Evolutionary conservation across 495 filamentous ascomycete genomes (phyloP).

Genomic region (Neurospora sp.): DNA sequence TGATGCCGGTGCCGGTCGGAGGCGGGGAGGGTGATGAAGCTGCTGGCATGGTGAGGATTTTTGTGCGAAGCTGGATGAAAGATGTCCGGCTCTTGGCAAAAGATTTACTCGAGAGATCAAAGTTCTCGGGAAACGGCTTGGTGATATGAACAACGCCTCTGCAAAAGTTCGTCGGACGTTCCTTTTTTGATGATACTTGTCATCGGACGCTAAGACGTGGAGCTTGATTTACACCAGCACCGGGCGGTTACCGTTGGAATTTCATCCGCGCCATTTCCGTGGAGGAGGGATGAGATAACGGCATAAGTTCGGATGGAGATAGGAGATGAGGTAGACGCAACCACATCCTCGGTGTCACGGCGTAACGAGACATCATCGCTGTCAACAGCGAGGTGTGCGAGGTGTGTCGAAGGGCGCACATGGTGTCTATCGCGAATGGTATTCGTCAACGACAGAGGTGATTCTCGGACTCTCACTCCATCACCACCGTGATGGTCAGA

Average conservation of each 20-base stretch:
- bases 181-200: neutral
- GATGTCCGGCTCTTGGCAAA: neutral
- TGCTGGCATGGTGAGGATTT: neutral
- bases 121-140: neutral
- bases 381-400: neutral
- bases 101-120: neutral
- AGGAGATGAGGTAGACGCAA: neutral
- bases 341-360: neutral
- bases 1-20: conserved; percentile 40
- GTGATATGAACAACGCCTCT: neutral
- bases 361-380: neutral
- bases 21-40: neutral
- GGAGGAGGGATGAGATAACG: neutral
- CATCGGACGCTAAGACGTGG: neutral
- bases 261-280: neutral
- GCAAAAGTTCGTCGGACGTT: neutral
- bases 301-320: neutral
- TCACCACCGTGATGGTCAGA: neutral
- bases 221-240: neutral
- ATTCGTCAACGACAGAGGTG: neutral
- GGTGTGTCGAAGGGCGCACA: neutral
- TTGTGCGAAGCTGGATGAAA: neutral
- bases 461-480: neutral
- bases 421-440: neutral
- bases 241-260: neutral